phyloP scores from a whole-genome alignment of 805 yeast genomes.

The Debaryomyces tyrocola region DNA sequence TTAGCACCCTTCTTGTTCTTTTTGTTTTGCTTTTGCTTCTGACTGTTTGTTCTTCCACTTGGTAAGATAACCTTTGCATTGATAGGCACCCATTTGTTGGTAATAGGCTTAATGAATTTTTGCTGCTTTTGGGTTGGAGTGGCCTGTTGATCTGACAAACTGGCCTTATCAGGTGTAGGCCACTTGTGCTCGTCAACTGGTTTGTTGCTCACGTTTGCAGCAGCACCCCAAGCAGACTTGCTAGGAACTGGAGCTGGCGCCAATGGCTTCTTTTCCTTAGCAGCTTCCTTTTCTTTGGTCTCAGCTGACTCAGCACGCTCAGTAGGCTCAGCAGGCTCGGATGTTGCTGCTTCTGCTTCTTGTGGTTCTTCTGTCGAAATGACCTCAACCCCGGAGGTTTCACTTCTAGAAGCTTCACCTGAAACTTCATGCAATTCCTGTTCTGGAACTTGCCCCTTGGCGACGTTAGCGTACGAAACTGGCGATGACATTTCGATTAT shows the following conservation, averaged over 20 bases:
- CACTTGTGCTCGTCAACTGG: slow-evolving; percentile 42
- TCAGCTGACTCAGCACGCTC: slow-evolving; percentile 4
- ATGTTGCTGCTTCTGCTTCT: slow-evolving; percentile 5
- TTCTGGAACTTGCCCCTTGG: slow-evolving; percentile 23
- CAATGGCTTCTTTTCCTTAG: slow-evolving; percentile 32
- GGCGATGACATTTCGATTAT: slow-evolving; percentile 20
- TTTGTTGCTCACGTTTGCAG: slow-evolving; percentile 12
- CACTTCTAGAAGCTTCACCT: not conserved
- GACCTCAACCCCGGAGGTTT: not conserved
- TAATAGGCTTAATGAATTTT: slow-evolving; percentile 41
- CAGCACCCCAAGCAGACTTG: slow-evolving; percentile 42
- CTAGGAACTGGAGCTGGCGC: slow-evolving; percentile 49
- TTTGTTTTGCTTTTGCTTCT: slow-evolving; percentile 23
- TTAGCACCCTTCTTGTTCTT: slow-evolving; percentile 27
- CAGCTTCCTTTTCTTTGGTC: slow-evolving; percentile 8
- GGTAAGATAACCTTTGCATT: slow-evolving; percentile 43
- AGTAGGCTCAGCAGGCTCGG: not conserved
- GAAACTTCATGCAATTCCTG: not conserved
- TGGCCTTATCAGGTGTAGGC: slow-evolving; percentile 42
- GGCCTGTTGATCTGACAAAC: slow-evolving; percentile 13
- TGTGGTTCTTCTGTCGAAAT: not conserved
- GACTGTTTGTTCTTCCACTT: slow-evolving; percentile 27
- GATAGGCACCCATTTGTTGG: slow-evolving; percentile 47
- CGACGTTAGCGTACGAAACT: slow-evolving; percentile 43
- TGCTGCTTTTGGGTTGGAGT: slow-evolving; percentile 17